These are phyloP conservation scores for Aspergillus puulaauensis DNA, from an alignment of 2,329 filamentous ascomycete species.

Conservation along the genomic window DNA sequence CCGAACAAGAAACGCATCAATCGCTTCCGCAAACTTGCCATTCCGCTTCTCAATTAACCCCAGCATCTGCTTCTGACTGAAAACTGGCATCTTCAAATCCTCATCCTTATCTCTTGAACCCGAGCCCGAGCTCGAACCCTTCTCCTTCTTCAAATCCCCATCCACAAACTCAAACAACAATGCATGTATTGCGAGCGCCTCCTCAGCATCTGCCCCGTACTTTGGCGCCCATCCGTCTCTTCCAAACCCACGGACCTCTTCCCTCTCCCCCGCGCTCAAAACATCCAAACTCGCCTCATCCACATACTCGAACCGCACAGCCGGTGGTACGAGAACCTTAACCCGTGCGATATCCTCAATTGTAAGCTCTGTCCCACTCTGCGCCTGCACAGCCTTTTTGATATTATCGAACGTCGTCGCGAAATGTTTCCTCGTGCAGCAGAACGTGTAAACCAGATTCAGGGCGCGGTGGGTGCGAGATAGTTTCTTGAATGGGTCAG, in stretches of 20 bases:
- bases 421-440: conserved; percentile 86
- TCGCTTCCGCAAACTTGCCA: conserved; percentile 72
- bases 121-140: conserved; percentile 61
- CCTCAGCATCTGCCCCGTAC: conserved; percentile 12
- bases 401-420: conserved; percentile 91
- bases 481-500: conserved; percentile 68
- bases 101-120: conserved; percentile 71
- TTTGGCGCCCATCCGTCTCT: conserved; percentile 47
- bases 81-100: conserved; percentile 86
- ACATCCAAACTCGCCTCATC: conserved; percentile 81
- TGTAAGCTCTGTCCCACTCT: conserved; percentile 65
- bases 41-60: conserved; percentile 87
- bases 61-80: conserved; percentile 89
- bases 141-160: conserved; percentile 81
- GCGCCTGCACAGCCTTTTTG: conserved; percentile 76
- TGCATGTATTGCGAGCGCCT: conserved; percentile 48
- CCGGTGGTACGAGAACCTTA: conserved; percentile 71
- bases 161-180: conserved; percentile 91
- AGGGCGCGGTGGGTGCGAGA: conserved; percentile 78
- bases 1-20: conserved; percentile 73
- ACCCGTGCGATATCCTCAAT: conserved; percentile 82
- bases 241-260: conserved; percentile 62
- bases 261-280: conserved; percentile 59
- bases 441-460: conserved; percentile 93
- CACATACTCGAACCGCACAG: conserved; percentile 81